Evolutionary conservation across 2,329 filamentous ascomycete genomes (phyloP).

Genomic region (Colletotrichum sublineola): DNA sequence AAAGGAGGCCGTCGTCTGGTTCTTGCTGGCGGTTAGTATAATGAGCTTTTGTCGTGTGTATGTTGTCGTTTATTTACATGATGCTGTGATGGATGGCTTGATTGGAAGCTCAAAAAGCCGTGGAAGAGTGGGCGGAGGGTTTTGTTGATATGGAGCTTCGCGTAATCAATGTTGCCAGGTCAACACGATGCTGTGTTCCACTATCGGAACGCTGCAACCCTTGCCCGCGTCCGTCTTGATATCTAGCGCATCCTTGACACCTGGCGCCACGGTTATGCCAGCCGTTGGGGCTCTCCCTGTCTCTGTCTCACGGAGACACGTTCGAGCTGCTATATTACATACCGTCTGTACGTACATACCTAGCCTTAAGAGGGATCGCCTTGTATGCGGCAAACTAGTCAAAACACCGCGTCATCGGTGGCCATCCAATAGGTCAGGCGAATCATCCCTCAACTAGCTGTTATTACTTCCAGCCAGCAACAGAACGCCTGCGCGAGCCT

Average conservation of each 20-base stretch:
- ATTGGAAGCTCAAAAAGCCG: conserved; percentile 17
- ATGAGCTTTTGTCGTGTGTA: conserved; percentile 20
- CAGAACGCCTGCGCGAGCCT: background rate
- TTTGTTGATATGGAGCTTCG: conserved; percentile 43
- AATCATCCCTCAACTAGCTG: background rate
- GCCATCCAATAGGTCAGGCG: background rate
- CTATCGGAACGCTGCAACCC: conserved; percentile 37
- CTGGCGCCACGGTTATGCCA: background rate
- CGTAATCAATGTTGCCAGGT: conserved; percentile 39
- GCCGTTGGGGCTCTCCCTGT: background rate
- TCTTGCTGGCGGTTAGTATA: conserved; percentile 37
- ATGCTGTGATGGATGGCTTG: conserved; percentile 22
- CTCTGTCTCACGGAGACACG: background rate
- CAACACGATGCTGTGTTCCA: conserved; percentile 13
- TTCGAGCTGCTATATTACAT: background rate
- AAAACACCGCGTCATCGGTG: conserved; percentile 23
- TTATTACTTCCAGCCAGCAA: background rate
- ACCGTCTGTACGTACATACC: too few species aligned
- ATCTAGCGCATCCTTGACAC: conserved; percentile 3
- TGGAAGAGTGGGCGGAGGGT: conserved; percentile 38
- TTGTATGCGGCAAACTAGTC: background rate
- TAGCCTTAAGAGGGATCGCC: too few species aligned
- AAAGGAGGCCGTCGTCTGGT: conserved; percentile 5
- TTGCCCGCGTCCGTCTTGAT: conserved; percentile 10
- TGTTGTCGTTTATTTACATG: conserved; percentile 33